Base-by-base conservation (phyloP, 495 filamentous ascomycete genomes). In the Tuber brumale region DNA sequence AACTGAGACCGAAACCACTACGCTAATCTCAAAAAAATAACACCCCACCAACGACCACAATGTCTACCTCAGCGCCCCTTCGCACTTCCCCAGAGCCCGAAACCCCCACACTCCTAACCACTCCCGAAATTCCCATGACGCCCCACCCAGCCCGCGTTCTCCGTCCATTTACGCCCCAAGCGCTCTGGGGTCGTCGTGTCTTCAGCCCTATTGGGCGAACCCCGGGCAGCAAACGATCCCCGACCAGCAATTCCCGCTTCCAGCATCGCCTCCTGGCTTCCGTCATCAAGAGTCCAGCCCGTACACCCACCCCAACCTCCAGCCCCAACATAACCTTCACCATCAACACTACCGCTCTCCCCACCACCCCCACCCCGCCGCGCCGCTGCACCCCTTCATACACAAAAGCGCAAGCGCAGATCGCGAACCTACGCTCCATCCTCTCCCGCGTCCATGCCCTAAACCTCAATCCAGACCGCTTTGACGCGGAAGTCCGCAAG, bases 111-210 rank as follows among this genome's bases (percentile, higher is more conserved):
- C 14, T 8, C 16, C 57, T 18, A 18, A 31, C 27, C 14, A 4
- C 12, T 31, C 27, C 57, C 4, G 72, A 91, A 89, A 81, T 90
- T 88, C 39, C 88, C 90, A 72, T 86, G 87, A 77, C 92, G 89
- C 23, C 89, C 87, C 42, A 91, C 88, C 69, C 88, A 87, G 8
- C 91, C 91, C 78, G 86, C 86, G 43, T 87, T 81, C 75, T 89
- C 87, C 70, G 76, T 83, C 23, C n/a, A 27, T 2, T 9, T 12
- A 14, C 51, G 3, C 51, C n/a, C 9, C 46, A 82, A 78, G 79
- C 88, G 87, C 61, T 85, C 83, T 19, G n/a, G n/a, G n/a, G 86
- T 82, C 51, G 9, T 21, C 74, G 90, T 84, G 43, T 85, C 84
- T 6, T 86, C 85, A 81, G 90, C 90, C 10, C 87, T 88, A 14